Conservation (phyloP, 2,329 filamentous ascomycete species). For the Fusarium subglutinans region DNA sequence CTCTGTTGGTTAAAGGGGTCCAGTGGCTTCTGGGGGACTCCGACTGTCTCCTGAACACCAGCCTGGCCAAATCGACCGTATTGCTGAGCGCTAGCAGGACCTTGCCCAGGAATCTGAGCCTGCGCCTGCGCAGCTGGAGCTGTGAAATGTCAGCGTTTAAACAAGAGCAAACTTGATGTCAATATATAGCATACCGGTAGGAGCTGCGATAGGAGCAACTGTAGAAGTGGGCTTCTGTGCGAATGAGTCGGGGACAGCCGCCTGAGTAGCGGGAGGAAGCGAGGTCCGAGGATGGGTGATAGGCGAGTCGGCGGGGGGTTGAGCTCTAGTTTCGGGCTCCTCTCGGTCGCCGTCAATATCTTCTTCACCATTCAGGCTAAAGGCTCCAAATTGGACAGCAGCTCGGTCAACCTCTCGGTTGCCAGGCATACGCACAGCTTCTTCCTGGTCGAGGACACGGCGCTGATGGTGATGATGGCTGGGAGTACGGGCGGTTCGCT, state of each 20-base stretch:
- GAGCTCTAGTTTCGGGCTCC: conserved; percentile 91
- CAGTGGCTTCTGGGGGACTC: conserved; percentile 79
- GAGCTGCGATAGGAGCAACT: conserved; percentile 51
- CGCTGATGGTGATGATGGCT: conserved; percentile 75
- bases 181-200: conserved; percentile 45
- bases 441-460: conserved; percentile 91
- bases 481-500: conserved; percentile 72
- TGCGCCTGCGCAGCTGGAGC: conserved; percentile 55
- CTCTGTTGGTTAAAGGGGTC: conserved; percentile 86
- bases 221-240: conserved; percentile 64
- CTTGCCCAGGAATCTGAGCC: conserved; percentile 51
- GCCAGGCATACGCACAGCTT: conserved; percentile 97
- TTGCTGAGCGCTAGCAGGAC: conserved; percentile 68
- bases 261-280: conserved; percentile 76
- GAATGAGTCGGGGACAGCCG: conserved; percentile 65
- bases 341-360: conserved; percentile 95
- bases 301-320: conserved; percentile 93
- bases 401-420: conserved; percentile 94
- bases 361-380: conserved; percentile 86
- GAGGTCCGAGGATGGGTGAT: conserved; percentile 85
- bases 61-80: conserved; percentile 76
- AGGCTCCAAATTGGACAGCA: conserved; percentile 94
- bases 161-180: background rate
- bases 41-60: conserved; percentile 66
- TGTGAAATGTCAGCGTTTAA: conserved; percentile 23